Evolutionary conservation across 2,329 filamentous ascomycete genomes (phyloP).

Genomic region (Xylariaceae sp.): DNA sequence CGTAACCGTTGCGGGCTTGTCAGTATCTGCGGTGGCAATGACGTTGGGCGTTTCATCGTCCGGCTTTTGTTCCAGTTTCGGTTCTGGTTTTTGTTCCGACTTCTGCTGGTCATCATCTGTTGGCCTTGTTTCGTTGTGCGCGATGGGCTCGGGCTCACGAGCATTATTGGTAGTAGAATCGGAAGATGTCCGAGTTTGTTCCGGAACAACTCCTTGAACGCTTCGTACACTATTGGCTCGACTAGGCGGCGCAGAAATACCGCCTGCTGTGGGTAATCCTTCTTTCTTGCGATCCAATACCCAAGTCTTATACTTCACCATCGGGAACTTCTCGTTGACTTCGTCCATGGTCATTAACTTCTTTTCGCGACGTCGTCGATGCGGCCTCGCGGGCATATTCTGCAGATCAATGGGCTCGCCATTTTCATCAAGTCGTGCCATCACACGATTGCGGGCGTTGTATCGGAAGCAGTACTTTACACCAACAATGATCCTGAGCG

Average conservation of each 20-base stretch:
- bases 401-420: slow-evolving; percentile 85
- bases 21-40: slow-evolving; percentile 17
- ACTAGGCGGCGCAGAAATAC: slow-evolving; percentile 70
- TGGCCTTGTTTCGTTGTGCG: slow-evolving; percentile 15
- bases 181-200: slow-evolving; percentile 39
- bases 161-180: slow-evolving; percentile 35
- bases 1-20: not conserved
- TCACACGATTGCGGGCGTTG: slow-evolving; percentile 82
- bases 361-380: slow-evolving; percentile 87
- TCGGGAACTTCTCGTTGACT: slow-evolving; percentile 93
- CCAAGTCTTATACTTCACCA: slow-evolving; percentile 96
- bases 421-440: slow-evolving; percentile 66
- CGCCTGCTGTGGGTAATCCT: slow-evolving; percentile 77
- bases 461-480: slow-evolving; percentile 99
- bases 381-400: slow-evolving; percentile 71
- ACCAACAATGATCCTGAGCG: slow-evolving; percentile 89
- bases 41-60: slow-evolving; percentile 23
- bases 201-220: slow-evolving; percentile 51
- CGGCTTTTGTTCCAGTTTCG: slow-evolving; percentile 15
- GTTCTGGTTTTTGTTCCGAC: not conserved
- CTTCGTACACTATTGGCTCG: slow-evolving; percentile 68
- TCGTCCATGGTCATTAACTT: slow-evolving; percentile 99
- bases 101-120: slow-evolving; percentile 28
- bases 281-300: slow-evolving; percentile 75
- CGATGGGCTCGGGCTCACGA: slow-evolving; percentile 4